Conservation (phyloP, 1,139 yeast species). For the Blastobotrys raffinosifermentans region DNA sequence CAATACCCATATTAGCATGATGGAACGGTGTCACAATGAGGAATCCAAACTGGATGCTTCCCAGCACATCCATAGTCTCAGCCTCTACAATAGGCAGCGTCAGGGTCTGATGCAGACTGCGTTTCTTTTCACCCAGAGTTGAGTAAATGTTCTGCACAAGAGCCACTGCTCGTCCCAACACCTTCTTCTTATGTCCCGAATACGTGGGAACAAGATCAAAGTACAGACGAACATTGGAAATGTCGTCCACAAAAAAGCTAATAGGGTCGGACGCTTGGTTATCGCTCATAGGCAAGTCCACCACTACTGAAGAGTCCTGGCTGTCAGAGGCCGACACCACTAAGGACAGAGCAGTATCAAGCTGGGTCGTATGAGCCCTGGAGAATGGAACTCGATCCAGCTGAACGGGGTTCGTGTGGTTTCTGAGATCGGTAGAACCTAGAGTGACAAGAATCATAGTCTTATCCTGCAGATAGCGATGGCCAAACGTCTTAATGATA, state of each 20-base stretch:
- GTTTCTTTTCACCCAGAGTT: constrained; percentile 60
- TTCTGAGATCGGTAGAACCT: constrained; percentile 80
- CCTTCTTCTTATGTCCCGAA: constrained; percentile 46
- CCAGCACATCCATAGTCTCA: constrained; percentile 67
- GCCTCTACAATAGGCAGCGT: constrained; percentile 77
- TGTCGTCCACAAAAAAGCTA: constrained; percentile 54
- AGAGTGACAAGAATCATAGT: constrained; percentile 69
- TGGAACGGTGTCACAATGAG: constrained; percentile 65
- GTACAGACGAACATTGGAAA: constrained; percentile 50
- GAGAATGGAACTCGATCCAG: constrained; percentile 69
- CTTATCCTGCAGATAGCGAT: constrained; percentile 57
- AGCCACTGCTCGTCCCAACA: constrained; percentile 85
- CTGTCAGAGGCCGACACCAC: constrained; percentile 50
- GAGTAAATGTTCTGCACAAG: constrained; percentile 59
- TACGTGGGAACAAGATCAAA: constrained; percentile 95
- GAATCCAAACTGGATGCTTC: constrained; percentile 70
- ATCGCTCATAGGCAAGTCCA: constrained; percentile 83
- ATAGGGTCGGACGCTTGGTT: constrained; percentile 80
- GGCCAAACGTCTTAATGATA: constrained; percentile 76
- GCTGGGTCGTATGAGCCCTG: constrained; percentile 69
- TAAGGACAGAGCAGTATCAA: constrained; percentile 82
- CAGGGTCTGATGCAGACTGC: constrained; percentile 61
- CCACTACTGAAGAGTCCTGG: constrained; percentile 49
- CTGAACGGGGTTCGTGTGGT: constrained; percentile 54
- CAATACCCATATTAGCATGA: constrained; percentile 65